Percentiles rank a stretch among this genome's conserved stretches.
Evolutionary conservation across 2,329 filamentous ascomycete genomes (phyloP).

Genomic region (Alternaria triticina): DNA sequence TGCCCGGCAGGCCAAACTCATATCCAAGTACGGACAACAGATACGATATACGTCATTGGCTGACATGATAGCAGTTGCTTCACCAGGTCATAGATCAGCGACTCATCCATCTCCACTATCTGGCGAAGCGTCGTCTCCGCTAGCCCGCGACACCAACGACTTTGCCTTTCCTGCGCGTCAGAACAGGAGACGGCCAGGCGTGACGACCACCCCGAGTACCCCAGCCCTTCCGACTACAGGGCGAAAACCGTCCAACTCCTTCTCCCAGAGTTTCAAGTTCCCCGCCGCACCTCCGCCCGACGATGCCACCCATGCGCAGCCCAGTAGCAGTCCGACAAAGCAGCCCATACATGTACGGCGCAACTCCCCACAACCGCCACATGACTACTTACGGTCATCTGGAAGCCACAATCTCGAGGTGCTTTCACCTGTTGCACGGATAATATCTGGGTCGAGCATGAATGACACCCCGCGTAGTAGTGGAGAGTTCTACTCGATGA

Average conservation of each 20-base stretch:
- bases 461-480: constrained; percentile 84
- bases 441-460: constrained; percentile 79
- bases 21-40: constrained; percentile 35
- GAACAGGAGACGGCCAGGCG: constrained; percentile 35
- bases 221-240: constrained; percentile 47
- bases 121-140: constrained; percentile 47
- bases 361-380: constrained; percentile 30
- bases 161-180: constrained; percentile 40
- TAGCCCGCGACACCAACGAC: constrained; percentile 32
- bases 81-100: constrained; percentile 39
- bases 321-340: constrained; percentile 43
- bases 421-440: constrained; percentile 66
- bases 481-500: constrained; percentile 91
- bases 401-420: constrained; percentile 60
- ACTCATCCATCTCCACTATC: constrained; percentile 53
- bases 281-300: constrained; percentile 53
- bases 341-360: constrained; percentile 41
- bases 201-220: constrained; percentile 49
- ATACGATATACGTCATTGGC: constrained; percentile 3
- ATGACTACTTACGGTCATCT: constrained; percentile 16
- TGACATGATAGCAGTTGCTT: constrained; percentile 35
- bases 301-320: constrained; percentile 37
- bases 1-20: constrained; percentile 54
- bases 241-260: constrained; percentile 50
- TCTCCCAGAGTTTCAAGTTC: constrained; percentile 63